Conservation (phyloP, 257 asterid species). For the Anisodus tanguticus region DNA sequence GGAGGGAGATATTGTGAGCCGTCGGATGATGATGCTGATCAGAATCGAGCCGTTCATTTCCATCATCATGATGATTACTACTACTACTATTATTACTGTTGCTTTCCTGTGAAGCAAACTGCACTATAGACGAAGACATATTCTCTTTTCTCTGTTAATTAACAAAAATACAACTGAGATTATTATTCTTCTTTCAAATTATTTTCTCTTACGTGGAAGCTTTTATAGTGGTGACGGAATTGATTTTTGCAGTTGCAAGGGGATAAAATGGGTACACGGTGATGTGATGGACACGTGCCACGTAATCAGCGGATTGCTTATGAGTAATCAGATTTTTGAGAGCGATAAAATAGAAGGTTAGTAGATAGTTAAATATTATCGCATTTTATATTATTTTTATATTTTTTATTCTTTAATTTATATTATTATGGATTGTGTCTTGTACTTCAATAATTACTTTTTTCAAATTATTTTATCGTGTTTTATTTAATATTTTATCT, state of each 20-base stretch:
- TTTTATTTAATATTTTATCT: too few relatives aligned
- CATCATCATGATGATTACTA: conserved; percentile 45
- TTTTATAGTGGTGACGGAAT: not conserved
- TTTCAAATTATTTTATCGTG: too few relatives aligned
- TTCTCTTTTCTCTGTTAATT: not conserved
- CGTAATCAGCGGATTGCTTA: conserved; percentile 1
- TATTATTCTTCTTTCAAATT: not conserved
- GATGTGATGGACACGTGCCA: conserved; percentile 31
- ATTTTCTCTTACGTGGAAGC: not conserved
- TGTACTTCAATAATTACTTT: too few relatives aligned
- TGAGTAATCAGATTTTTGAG: not conserved
- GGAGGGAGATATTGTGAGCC: conserved; percentile 45
- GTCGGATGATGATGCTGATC: conserved; percentile 42
- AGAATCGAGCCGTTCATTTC: conserved; percentile 49
- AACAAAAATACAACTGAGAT: not conserved
- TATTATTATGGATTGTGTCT: too few relatives aligned
- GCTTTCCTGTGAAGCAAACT: conserved; percentile 52
- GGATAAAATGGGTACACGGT: not conserved
- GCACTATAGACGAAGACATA: conserved; percentile 59
- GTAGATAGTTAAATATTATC: too few relatives aligned
- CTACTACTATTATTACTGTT: conserved; percentile 34
- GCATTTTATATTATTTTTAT: too few relatives aligned
- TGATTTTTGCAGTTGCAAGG: not conserved
- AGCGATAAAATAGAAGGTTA: too few relatives aligned
- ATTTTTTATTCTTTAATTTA: too few relatives aligned